A percentile compares a stretch with the other conserved stretches of the same genome.
phyloP scores from a whole-genome alignment of 352 stramenopile species.

The Phytopythium boreale region DNA sequence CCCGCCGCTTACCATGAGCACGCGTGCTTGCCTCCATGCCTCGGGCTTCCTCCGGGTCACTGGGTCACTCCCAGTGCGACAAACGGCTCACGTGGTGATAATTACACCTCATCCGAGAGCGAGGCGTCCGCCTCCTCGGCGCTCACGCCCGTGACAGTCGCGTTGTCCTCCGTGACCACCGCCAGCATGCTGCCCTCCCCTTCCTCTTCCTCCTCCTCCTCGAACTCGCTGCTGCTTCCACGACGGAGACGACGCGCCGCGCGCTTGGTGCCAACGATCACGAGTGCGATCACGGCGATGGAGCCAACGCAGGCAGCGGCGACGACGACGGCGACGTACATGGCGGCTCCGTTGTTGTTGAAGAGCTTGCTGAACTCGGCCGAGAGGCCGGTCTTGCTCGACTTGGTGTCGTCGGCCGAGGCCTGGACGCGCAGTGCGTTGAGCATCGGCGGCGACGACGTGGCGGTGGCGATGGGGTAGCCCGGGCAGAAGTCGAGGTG shows the following conservation, averaged over 20 bases:
- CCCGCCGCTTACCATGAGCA: slow-evolving; percentile 1
- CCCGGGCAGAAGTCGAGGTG: slow-evolving; percentile 24
- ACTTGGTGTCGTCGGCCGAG: background rate
- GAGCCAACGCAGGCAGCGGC: slow-evolving; percentile 4
- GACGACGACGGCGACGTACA: background rate
- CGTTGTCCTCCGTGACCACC: background rate
- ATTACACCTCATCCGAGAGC: background rate
- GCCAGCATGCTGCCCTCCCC: slow-evolving; percentile 6
- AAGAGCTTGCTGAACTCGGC: slow-evolving; percentile 3
- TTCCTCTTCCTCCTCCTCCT: slow-evolving; percentile 4
- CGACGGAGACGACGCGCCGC: background rate
- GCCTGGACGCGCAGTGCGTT: background rate
- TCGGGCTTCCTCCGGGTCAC: background rate
- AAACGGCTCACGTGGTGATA: background rate
- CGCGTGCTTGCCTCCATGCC: background rate
- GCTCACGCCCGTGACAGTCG: slow-evolving; percentile 1
- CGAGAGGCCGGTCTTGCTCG: background rate
- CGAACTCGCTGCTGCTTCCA: slow-evolving; percentile 1
- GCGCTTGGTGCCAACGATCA: slow-evolving; percentile 1
- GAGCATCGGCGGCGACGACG: background rate
- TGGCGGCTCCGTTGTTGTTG: background rate
- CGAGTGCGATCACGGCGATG: slow-evolving; percentile 1
- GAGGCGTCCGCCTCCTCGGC: slow-evolving; percentile 3
- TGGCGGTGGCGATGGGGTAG: background rate
- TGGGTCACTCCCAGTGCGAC: background rate